Evolutionary conservation across 2,329 filamentous ascomycete genomes (phyloP), one percentile per base, ranked within the genome.

Genomic region (Coniochaeta sp.): DNA sequence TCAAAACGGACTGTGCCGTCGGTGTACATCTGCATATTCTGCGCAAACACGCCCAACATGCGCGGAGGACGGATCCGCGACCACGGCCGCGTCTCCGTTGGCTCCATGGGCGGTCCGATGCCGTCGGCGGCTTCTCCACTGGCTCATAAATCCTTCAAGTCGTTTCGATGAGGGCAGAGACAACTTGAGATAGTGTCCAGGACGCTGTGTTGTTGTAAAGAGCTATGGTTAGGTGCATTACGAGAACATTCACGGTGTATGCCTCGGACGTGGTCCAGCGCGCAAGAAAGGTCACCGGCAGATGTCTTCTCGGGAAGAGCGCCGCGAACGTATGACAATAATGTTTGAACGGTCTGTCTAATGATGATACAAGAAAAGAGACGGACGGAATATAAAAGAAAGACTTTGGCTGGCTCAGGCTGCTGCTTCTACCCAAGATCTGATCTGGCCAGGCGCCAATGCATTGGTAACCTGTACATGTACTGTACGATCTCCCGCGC

Each of bases 11-110:
- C 78, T n/a, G 77, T 83, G 65, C 83, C 85, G 5, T 76, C 78
- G 14, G 81, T 88, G 5, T 88, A 87, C 65, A 82, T 88, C 38
- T 88, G 85, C 67, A 79, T 81, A 1, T 88, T 84, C 62, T 88
- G 85, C 67, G 81, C 81, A 22, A 81, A 85, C 64, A 86, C 83
- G 9, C 81, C 83, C 1, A 83, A 79, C 61, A 76, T 79, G 68
- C 76, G 80, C 26, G 78, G 77, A 34, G 75, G 79, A 24, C 77
- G 81, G 47, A 70, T 78, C 60, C 76, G 78, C 58, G 79, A 81
- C 57, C 73, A 72, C 59, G 73, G 75, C 2, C 73, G 74, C 58
- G 67, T 61, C 32, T 64, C 62, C 26, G 68, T 67, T 50, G 67
- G 68, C 24, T 64, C 62, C 22, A 68, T 67, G 52, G 67, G 68